These are phyloP conservation scores for Rhizopus stolonifer DNA, from an alignment of 371 early-diverging fungal genomes.

Conservation along the genomic window DNA sequence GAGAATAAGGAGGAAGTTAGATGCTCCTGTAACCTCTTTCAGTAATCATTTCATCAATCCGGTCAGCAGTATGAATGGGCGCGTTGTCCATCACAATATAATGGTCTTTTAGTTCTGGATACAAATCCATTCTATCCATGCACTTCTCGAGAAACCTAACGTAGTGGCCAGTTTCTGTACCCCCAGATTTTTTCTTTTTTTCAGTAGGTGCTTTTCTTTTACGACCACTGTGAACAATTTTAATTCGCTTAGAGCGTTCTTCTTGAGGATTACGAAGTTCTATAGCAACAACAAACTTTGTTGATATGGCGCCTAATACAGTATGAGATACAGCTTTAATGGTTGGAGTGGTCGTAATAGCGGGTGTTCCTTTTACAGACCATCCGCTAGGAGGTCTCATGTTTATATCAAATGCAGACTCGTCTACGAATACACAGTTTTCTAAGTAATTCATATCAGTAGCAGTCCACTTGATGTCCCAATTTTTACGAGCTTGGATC, in stretches of 20 bases:
- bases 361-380: slow-evolving; percentile 10
- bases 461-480: slow-evolving; percentile 11
- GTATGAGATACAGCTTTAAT: slow-evolving; percentile 7
- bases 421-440: slow-evolving; percentile 8
- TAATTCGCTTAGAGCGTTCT: slow-evolving; percentile 9
- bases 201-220: slow-evolving; percentile 14
- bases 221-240: slow-evolving; percentile 8
- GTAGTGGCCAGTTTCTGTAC: slow-evolving; percentile 19
- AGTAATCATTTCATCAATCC: slow-evolving; percentile 7
- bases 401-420: slow-evolving; percentile 7
- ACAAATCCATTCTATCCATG: slow-evolving; percentile 14
- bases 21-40: slow-evolving; percentile 14
- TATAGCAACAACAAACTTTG: slow-evolving; percentile 18
- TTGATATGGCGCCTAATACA: slow-evolving; percentile 7
- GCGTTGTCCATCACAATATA: slow-evolving; percentile 15
- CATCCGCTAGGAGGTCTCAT: slow-evolving; percentile 12
- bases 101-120: slow-evolving; percentile 14
- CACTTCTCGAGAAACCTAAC: slow-evolving; percentile 13
- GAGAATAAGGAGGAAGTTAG: slow-evolving; percentile 12
- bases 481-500: slow-evolving; percentile 5
- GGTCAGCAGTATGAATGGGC: slow-evolving; percentile 11
- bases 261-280: slow-evolving; percentile 16
- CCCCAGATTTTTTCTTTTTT: slow-evolving; percentile 9
- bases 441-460: slow-evolving; percentile 11
- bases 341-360: slow-evolving; percentile 8